A percentile compares a stretch with the other conserved stretches of the same genome.
phyloP scores from a whole-genome alignment of 1,139 yeast species.

The Suhomyces guaymorum region DNA sequence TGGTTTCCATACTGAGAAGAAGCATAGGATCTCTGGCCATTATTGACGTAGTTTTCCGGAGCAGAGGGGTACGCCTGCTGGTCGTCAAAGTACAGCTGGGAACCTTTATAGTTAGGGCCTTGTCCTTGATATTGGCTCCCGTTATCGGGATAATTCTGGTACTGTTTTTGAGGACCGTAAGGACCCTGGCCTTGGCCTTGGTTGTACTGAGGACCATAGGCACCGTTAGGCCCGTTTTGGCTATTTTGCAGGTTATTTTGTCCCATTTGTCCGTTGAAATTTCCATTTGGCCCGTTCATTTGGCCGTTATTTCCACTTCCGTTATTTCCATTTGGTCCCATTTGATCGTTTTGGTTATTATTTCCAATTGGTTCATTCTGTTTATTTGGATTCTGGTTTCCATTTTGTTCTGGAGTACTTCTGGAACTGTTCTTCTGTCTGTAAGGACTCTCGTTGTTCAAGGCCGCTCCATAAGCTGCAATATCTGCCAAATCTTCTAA shows the following conservation, averaged over 20 bases:
- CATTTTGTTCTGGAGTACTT: constrained; percentile 2
- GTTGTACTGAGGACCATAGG: too few species aligned
- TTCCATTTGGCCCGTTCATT: too few species aligned
- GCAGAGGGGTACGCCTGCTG: constrained; percentile 5
- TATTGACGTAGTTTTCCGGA: constrained; percentile 7
- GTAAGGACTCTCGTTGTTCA: constrained; percentile 27
- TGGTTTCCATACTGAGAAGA: constrained; percentile 3
- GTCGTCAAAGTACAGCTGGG: constrained; percentile 6
- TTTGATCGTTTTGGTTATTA: too few species aligned
- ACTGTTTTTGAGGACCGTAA: neutral
- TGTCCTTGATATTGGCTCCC: too few species aligned
- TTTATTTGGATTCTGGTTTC: too few species aligned
- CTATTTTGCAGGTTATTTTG: too few species aligned
- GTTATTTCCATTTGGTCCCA: too few species aligned
- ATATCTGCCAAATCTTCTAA: constrained; percentile 48
- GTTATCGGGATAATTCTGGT: too few species aligned
- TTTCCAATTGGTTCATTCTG: too few species aligned
- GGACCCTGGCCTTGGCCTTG: neutral
- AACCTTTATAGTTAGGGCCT: neutral
- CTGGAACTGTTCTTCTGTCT: constrained; percentile 1
- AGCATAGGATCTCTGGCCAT: constrained; percentile 4
- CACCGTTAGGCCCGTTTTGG: neutral
- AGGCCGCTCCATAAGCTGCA: constrained; percentile 42
- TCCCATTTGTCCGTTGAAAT: too few species aligned
- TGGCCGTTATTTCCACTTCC: too few species aligned